These are phyloP conservation scores for Yueomyces sp. DNA, from an alignment of 1,139 yeast genomes.

Conservation along the genomic window DNA sequence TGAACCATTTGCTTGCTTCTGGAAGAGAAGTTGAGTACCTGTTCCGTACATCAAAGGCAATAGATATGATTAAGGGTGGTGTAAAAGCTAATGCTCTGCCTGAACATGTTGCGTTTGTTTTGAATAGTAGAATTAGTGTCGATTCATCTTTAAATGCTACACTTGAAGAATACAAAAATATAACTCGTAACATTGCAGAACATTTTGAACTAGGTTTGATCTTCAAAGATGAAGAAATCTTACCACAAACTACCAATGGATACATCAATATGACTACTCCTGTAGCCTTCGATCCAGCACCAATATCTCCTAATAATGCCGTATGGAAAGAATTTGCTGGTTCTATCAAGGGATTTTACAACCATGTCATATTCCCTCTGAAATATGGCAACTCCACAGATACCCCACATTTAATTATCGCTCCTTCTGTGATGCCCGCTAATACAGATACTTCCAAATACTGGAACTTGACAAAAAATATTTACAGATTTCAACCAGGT, in stretches of 20 bases:
- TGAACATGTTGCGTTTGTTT: constrained; percentile 41
- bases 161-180: constrained; percentile 28
- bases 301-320: constrained; percentile 36
- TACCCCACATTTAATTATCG: not conserved
- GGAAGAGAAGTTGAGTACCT: constrained; percentile 21
- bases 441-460: constrained; percentile 78
- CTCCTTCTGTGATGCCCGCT: constrained; percentile 42
- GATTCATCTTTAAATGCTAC: constrained; percentile 36
- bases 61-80: constrained; percentile 49
- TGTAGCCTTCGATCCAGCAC: constrained; percentile 39
- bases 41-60: constrained; percentile 48
- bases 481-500: constrained; percentile 29
- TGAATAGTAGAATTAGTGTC: constrained; percentile 44
- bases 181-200: constrained; percentile 32
- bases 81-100: constrained; percentile 63
- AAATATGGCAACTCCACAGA: not conserved
- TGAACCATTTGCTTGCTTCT: not conserved
- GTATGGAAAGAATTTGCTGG: constrained; percentile 45
- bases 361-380: constrained; percentile 22
- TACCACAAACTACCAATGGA: constrained; percentile 18
- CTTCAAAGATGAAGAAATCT: constrained; percentile 15
- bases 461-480: constrained; percentile 62
- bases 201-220: constrained; percentile 36
- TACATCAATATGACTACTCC: constrained; percentile 30
- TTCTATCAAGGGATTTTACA: constrained; percentile 38